Evolutionary conservation across 2,329 filamentous ascomycete species (phyloP), one percentile per base, ranked within the genome.

Genomic region (Cercospora sp.): DNA sequence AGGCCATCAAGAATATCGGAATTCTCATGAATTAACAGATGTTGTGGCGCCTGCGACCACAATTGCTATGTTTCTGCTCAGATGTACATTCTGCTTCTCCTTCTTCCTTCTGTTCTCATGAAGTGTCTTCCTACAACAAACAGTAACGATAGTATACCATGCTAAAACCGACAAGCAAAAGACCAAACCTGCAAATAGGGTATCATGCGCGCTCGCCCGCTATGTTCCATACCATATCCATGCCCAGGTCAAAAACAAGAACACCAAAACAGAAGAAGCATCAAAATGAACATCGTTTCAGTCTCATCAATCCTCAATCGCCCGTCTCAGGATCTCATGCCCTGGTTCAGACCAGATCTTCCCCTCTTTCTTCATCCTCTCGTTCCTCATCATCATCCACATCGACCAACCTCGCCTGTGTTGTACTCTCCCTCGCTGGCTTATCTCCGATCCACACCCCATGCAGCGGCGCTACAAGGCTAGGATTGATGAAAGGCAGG

Each of bases 401-500:
- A 23, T 68, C 63, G 1, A 68, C 51, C 59, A 63, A 20, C 33
- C 20, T 60, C 59, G 55, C 61, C 55, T 48, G 51, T 59, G 53
- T 63, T 5, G 63, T 63, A 31, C 51, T 40, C 6, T 42, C 31
- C 12, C 31, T 12, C 23, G 26, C 48, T 7, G 65, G 59, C 20
- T 55, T 64, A 42, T 70, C 74, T 7, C 69, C 72, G 42, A 78
- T 77, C 76, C 75, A 77, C 2, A 76, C 71, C 10, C 71, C 69
- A 55, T 71, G 64, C 18, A 78, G 66, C 84, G 89, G 89, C 33
- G 83, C 81, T 3, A 89, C 82, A 10, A 96, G 81, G 76, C 88
- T 94, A 2, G 92, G 92, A 73, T 94, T 95, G 60, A 93, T 83
- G 79, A 93, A 96, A 59, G 82, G 83, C 78, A 89, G 77, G 0